phyloP scores from a whole-genome alignment of 495 filamentous ascomycete species.

The Xylaria bambusicola region DNA sequence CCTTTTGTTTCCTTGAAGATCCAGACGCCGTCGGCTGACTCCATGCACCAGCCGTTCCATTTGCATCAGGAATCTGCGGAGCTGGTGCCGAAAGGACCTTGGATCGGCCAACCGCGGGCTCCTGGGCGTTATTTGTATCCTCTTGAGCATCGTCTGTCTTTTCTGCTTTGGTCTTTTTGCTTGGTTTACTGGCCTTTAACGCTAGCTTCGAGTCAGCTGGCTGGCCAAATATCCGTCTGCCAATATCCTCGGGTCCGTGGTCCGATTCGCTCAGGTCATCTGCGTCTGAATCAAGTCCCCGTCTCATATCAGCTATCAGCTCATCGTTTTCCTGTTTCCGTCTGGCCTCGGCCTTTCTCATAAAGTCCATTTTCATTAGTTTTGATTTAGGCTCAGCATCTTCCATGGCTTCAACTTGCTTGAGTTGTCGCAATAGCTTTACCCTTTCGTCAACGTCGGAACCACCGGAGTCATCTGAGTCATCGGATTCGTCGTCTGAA shows the following conservation, averaged over 20 bases:
- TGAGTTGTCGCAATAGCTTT: conserved; percentile 61
- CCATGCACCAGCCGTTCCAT: conserved; percentile 31
- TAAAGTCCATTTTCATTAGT: conserved; percentile 58
- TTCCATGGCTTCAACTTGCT: conserved; percentile 44
- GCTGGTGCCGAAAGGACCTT: conserved; percentile 29
- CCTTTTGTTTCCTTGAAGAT: conserved; percentile 27
- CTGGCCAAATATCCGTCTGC: conserved; percentile 67
- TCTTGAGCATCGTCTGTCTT: conserved; percentile 24
- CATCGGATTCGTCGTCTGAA: conserved; percentile 56
- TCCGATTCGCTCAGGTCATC: conserved; percentile 54
- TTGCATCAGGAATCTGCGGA: conserved; percentile 18
- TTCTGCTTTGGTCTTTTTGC: conserved; percentile 31
- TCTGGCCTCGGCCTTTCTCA: conserved; percentile 81
- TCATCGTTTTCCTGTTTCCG: conserved; percentile 79
- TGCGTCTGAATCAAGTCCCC: conserved; percentile 63
- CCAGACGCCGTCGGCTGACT: conserved; percentile 25
- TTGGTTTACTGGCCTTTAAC: conserved; percentile 22
- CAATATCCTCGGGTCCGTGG: conserved; percentile 59
- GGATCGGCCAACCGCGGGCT: conserved; percentile 15
- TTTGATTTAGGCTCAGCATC: conserved; percentile 47
- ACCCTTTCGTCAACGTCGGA: conserved; percentile 53
- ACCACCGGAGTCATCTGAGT: conserved; percentile 50
- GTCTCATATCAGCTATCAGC: conserved; percentile 70
- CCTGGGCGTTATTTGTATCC: conserved; percentile 24
- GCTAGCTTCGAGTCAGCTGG: conserved; percentile 27